Conservation (phyloP, 106 monocot genomes). For the Cymbidium sinense region DNA sequence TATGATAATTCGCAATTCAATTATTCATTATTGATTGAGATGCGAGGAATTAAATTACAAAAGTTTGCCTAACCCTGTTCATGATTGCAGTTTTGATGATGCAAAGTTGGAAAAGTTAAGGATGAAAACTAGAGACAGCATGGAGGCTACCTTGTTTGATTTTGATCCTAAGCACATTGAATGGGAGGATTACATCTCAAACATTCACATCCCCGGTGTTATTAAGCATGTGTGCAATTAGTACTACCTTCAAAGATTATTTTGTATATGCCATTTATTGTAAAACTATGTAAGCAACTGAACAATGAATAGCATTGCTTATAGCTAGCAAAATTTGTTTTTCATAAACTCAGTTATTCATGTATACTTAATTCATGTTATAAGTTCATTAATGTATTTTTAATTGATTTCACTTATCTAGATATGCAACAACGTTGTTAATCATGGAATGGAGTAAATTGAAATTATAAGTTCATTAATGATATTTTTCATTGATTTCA, state of each 20-base stretch:
- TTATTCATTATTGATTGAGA: too few relatives aligned
- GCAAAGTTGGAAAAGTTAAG: constrained; percentile 17
- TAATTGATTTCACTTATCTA: neutral
- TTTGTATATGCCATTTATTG: neutral
- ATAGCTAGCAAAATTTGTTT: neutral
- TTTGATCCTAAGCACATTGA: constrained; percentile 25
- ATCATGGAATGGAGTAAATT: neutral
- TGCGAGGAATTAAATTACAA: too few relatives aligned
- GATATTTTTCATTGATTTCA: too few relatives aligned
- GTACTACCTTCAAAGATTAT: neutral
- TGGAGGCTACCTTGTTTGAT: constrained; percentile 4
- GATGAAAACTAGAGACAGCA: neutral
- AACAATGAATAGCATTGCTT: neutral
- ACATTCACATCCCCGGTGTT: constrained; percentile 31
- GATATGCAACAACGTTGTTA: too few relatives aligned
- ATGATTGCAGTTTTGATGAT: constrained; percentile 21
- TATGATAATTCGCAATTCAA: too few relatives aligned
- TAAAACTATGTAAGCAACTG: neutral
- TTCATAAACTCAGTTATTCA: neutral
- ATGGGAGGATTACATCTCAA: constrained; percentile 28
- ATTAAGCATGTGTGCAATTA: constrained; percentile 18
- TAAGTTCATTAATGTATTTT: neutral
- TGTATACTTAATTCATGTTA: neutral
- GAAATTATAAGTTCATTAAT: too few relatives aligned
- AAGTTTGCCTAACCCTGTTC: neutral